Base-by-base conservation (phyloP, 805 yeast species). In the Candida khao-thaluensis region DNA sequence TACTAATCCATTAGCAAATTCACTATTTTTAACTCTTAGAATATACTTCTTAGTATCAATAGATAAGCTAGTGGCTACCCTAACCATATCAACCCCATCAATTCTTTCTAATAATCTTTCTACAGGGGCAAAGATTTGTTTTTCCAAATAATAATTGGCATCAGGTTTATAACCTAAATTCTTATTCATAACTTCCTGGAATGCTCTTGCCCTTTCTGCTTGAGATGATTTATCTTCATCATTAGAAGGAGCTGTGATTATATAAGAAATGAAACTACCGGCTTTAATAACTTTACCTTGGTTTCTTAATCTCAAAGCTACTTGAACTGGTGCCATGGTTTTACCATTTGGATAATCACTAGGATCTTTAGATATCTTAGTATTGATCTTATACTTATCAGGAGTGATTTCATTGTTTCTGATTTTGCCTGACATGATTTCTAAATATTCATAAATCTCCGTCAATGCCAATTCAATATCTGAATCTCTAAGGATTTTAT, bases 321-420 rank as follows among this genome's bases (percentile, higher is more conserved):
- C 96, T 57, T 84, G 93, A 11, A 93, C 96, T 18, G 87, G 89
- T 41, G 96, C 93, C 80, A 83, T 79, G 30, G 77, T 75, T 47
- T 85, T 85, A 17, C 85, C 90, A 48, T 79, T 81, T 2, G 91
- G 89, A 58, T 93, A 93, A 36, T 80, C 81, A 21, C 67, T 69
- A 4, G 98, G 97, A 51, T 89, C 96, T 56, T 91, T 93, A 1
- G 96, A 85, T 30, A 93, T 70, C 52, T 78, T 81, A n/a, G 93
- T 90, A 55, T 90, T 85, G 49, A 93, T 88, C 50, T 83, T 79
- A 56, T 71, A 84, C 56, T 82, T 81, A 45, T 76, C 82, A 30
- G 81, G 66, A n/a, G 83, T 70, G 16, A 84, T 69, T 51, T 80
- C 76, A 55, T 82, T 79, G 17, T 63, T 62, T 23, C 79, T 77